Percentiles rank a stretch among this genome's conserved stretches.
Conservation (phyloP, 768 basidiomycete species). For the Artomyces pyxidatus region DNA sequence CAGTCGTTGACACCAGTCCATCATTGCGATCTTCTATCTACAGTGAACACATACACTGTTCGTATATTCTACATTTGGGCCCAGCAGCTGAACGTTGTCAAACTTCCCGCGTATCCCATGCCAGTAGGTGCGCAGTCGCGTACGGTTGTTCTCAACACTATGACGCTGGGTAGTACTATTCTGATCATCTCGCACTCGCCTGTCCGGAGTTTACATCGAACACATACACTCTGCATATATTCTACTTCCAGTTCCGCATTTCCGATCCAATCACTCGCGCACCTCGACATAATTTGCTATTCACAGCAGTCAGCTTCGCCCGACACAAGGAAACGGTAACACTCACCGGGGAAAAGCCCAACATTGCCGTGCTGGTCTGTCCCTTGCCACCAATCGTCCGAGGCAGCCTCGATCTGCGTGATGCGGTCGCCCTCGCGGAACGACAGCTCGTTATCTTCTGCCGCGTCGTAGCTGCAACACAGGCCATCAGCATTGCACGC, state of each 20-base stretch:
- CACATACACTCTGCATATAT: neutral
- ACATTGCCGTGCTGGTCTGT: constrained; percentile 42
- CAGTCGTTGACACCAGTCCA: too few relatives aligned
- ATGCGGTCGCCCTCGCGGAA: constrained; percentile 82
- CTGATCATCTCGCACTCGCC: too few relatives aligned
- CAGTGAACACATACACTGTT: too few relatives aligned
- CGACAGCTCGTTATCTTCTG: constrained; percentile 85
- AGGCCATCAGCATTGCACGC: constrained; percentile 5
- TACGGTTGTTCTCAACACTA: too few relatives aligned
- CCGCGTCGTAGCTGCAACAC: constrained; percentile 67
- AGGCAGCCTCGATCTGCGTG: constrained; percentile 67
- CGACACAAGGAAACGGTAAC: neutral
- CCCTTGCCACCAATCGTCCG: constrained; percentile 90
- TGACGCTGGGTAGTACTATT: too few relatives aligned
- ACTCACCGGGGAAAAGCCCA: constrained; percentile 73
- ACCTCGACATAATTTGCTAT: constrained; percentile 3
- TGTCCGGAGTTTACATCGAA: too few relatives aligned
- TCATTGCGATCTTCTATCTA: too few relatives aligned
- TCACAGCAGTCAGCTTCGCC: neutral
- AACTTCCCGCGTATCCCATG: too few relatives aligned
- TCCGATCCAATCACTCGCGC: neutral
- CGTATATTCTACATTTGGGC: too few relatives aligned
- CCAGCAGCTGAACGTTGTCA: too few relatives aligned
- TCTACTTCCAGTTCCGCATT: neutral
- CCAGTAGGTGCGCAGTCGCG: too few relatives aligned